Evolutionary conservation across 2,329 filamentous ascomycete species (phyloP).

Genomic region (Cryphonectria radicalis): DNA sequence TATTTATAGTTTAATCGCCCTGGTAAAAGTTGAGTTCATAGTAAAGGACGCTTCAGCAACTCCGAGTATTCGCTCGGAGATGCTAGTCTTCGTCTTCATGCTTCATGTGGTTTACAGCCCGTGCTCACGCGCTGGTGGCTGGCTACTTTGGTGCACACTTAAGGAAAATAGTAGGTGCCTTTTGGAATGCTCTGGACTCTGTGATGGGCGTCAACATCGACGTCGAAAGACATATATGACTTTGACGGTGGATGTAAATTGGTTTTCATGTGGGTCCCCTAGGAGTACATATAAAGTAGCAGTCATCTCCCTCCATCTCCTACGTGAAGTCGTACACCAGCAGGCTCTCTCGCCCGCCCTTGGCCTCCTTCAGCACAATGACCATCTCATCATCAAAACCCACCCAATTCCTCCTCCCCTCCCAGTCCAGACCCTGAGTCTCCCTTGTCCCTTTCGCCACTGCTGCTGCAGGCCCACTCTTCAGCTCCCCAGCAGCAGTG

Average conservation of each 20-base stretch:
- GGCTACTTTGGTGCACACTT: too few species aligned
- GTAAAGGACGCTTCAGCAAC: too few species aligned
- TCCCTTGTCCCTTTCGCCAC: not conserved
- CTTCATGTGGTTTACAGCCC: too few species aligned
- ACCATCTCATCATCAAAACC: conserved; percentile 93
- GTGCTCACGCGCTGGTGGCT: too few species aligned
- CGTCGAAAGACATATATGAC: not conserved
- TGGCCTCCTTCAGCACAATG: conserved; percentile 77
- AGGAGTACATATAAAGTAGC: not conserved
- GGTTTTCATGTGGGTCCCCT: too few species aligned
- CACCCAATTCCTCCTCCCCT: conserved; percentile 67
- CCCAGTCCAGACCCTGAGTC: conserved; percentile 38
- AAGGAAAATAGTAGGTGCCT: too few species aligned
- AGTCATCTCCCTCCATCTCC: not conserved
- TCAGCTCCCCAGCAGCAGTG: not conserved
- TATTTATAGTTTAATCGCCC: too few species aligned
- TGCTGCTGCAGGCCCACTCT: conserved; percentile 26
- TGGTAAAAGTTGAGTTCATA: too few species aligned
- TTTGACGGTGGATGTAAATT: not conserved
- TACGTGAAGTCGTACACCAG: conserved; percentile 88
- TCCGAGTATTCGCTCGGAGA: too few species aligned
- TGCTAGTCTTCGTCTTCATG: too few species aligned
- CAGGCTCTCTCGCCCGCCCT: conserved; percentile 70
- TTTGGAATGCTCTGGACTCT: not conserved
- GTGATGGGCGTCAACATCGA: not conserved